Conservation (phyloP, 805 yeast species). For the Metschnikowia colocasiae region DNA sequence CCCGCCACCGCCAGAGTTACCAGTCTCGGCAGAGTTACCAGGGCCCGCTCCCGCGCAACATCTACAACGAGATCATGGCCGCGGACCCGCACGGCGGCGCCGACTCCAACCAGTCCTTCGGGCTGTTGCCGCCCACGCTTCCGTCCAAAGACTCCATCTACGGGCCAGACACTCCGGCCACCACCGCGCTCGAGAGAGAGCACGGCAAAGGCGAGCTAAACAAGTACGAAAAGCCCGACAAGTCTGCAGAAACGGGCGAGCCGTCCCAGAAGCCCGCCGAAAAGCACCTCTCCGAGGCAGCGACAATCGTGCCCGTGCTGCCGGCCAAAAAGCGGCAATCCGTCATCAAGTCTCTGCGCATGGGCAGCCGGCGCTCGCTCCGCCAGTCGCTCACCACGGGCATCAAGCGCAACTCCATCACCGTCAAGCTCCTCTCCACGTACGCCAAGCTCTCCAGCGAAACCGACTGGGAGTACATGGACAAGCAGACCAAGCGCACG, state of each 20-base stretch:
- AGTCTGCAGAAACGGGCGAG: background rate
- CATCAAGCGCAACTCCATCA: slow-evolving; percentile 65
- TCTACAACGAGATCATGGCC: slow-evolving; percentile 40
- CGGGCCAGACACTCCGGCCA: slow-evolving; percentile 11
- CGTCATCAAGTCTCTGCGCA: slow-evolving; percentile 20
- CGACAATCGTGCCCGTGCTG: slow-evolving; percentile 1
- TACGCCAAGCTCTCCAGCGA: slow-evolving; percentile 68
- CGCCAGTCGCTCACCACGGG: slow-evolving; percentile 41
- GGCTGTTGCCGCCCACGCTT: slow-evolving; percentile 37
- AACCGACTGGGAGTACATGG: slow-evolving; percentile 65
- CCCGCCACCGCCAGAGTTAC: slow-evolving; percentile 8
- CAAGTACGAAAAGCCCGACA: background rate
- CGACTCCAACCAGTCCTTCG: slow-evolving; percentile 12
- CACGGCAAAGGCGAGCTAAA: slow-evolving; percentile 14
- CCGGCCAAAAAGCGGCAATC: slow-evolving; percentile 25
- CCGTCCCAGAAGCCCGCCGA: background rate
- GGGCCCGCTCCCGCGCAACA: slow-evolving; percentile 38
- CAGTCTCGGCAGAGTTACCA: slow-evolving; percentile 17
- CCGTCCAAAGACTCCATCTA: slow-evolving; percentile 38
- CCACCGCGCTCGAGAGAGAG: slow-evolving; percentile 6
- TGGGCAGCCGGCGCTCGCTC: slow-evolving; percentile 34
- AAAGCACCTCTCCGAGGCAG: slow-evolving; percentile 7
- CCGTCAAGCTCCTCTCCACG: slow-evolving; percentile 65
- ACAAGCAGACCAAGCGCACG: slow-evolving; percentile 70
- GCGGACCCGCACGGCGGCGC: slow-evolving; percentile 8